Conservation (phyloP, 768 basidiomycete genomes). For the Kwoniella sp. region DNA sequence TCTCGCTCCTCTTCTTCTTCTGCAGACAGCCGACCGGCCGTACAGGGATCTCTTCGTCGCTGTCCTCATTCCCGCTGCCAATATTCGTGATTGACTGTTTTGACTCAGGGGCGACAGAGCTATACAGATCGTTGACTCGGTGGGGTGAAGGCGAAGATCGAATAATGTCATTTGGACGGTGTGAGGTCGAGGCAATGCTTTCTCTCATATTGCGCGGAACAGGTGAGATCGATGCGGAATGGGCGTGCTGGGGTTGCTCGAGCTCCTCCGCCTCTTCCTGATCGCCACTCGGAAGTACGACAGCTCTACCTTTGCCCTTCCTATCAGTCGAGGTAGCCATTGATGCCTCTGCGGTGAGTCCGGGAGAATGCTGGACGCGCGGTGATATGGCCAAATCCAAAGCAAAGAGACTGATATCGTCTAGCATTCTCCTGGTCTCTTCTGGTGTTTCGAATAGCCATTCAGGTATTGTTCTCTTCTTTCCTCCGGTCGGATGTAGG, state of each 20-base stretch:
- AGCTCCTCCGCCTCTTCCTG: no score
- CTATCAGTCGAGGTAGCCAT: not conserved
- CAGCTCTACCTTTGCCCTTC: not conserved
- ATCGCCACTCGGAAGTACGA: not conserved
- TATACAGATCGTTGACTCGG: not conserved
- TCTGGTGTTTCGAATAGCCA: conserved; percentile 38
- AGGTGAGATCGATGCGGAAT: no score
- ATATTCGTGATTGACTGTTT: no score
- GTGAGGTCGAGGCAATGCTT: not conserved
- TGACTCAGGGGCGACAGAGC: not conserved
- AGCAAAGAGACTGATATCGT: conserved; percentile 37
- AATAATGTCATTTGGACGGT: not conserved
- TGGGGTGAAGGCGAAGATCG: not conserved
- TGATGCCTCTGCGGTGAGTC: no score
- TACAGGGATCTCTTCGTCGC: conserved; percentile 24
- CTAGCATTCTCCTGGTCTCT: conserved; percentile 20
- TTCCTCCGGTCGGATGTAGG: conserved; percentile 16
- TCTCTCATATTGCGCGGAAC: no score
- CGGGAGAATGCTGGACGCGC: not conserved
- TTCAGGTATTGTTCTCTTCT: conserved; percentile 35
- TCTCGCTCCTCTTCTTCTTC: not conserved
- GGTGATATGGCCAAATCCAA: conserved; percentile 17
- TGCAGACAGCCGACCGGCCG: not conserved
- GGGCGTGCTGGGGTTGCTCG: no score
- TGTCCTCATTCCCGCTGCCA: conserved; percentile 10